Percentiles rank a stretch among this genome's conserved stretches.
phyloP scores from a whole-genome alignment of 495 filamentous ascomycete genomes.

The Neurospora sp. region DNA sequence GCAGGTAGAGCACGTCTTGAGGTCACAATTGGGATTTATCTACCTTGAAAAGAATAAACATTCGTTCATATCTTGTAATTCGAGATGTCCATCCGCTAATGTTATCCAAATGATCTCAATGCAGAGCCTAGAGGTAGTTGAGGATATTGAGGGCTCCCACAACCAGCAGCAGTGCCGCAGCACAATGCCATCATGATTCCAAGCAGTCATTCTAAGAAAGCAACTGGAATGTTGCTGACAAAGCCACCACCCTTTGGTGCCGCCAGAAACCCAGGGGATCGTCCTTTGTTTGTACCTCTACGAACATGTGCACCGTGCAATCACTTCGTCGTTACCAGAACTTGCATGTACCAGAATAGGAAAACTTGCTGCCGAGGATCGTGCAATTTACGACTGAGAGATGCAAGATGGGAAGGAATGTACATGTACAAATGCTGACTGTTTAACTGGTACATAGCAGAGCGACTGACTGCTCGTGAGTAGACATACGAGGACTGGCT shows the following conservation, averaged over 20 bases:
- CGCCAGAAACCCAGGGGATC: neutral
- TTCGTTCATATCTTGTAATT: neutral
- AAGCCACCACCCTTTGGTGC: neutral
- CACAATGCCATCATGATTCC: accelerated
- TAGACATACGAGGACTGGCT: neutral
- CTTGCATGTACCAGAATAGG: neutral
- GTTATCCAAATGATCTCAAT: neutral
- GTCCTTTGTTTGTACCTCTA: neutral
- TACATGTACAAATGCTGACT: too few species aligned
- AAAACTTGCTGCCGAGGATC: neutral
- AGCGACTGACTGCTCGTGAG: neutral
- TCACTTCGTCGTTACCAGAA: neutral
- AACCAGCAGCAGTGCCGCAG: neutral
- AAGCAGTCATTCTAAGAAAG: neutral
- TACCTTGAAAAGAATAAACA: neutral
- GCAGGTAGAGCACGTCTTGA: neutral
- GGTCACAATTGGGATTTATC: neutral
- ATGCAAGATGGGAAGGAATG: neutral
- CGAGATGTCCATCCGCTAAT: neutral
- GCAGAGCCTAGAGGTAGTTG: neutral
- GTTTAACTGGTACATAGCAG: too few species aligned
- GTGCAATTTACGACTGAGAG: neutral
- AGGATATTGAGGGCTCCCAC: neutral
- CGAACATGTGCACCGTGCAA: neutral
- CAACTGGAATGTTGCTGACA: neutral